Base-by-base conservation (phyloP, 1,284 basidiomycete species). In the Cryptococcus sp. region DNA sequence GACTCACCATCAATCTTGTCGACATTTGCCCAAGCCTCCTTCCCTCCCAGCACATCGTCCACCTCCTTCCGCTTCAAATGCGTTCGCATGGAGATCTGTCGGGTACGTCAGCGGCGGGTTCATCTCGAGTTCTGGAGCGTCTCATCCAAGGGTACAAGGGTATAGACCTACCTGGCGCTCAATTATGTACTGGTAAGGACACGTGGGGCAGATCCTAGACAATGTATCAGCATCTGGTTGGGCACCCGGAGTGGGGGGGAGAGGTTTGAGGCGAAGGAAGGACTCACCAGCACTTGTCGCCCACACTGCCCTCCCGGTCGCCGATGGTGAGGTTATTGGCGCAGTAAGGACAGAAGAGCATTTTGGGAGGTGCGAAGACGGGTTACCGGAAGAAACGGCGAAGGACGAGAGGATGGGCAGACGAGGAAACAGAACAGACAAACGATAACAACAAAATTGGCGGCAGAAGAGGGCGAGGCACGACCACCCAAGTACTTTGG, bases 261-360 rank as follows among this genome's bases (percentile, higher is more conserved):
- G 46, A 54, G 49, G 16, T 15, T 18, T 21, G 21, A 6, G 3
- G 37, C 21, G 13, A 42, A 42, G 20, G 8, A 21, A 8, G 0
- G 21, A 69, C 73, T 59, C 50, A 77, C 76, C 76, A 78, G 62
- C 71, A 69, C 58, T 78, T 72, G 33, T 71, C 68, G 15, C 61
- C 66, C 28, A 33, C 28, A 15, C 62, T 63, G 18, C 72, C 73
- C 47, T 76, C 72, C 20, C 63, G 60, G 56, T 69, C 68, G 18
- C 74, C 75, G 51, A 97, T 89, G 52, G 91, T 85, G 16, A 98
- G 84, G 56, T 92, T 82, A 76, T 98, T 98, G 46, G 91, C 86
- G 73, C 95, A 98, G 54, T 88, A 92, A 38, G 94, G 94, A 72
- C 95, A 98, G 81, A 96, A 96, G 28, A 95, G 82, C 91, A 93